Evolutionary conservation across 208 protist species (phyloP).

Genomic region (Trichomonas vaginalis): DNA sequence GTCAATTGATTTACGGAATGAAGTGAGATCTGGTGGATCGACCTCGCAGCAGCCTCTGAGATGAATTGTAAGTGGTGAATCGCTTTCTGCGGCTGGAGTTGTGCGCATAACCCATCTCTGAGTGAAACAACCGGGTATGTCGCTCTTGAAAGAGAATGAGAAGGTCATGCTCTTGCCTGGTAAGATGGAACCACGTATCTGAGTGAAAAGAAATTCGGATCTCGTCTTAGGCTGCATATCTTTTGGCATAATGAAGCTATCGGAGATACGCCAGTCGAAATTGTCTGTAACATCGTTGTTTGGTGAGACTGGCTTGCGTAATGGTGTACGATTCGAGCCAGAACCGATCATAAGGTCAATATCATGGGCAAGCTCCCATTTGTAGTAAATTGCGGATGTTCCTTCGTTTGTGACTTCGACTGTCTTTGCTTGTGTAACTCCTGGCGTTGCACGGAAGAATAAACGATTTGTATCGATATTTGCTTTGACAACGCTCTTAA

Average conservation of each 20-base stretch:
- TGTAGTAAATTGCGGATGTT: background rate
- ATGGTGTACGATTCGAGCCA: background rate
- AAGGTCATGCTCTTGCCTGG: background rate
- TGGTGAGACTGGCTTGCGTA: background rate
- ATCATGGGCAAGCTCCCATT: background rate
- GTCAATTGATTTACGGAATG: background rate
- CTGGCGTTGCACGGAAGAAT: background rate
- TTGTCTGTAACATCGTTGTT: background rate
- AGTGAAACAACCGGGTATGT: background rate
- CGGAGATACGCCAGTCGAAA: background rate
- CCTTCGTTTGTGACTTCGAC: background rate
- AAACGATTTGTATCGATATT: background rate
- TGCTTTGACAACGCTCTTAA: background rate
- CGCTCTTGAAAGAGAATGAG: background rate
- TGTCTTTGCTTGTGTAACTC: background rate
- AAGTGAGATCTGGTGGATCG: background rate
- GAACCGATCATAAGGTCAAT: background rate
- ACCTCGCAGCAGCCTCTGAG: background rate
- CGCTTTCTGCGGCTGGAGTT: background rate
- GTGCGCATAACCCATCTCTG: constrained; percentile 2
- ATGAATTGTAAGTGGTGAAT: background rate
- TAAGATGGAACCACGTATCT: background rate
- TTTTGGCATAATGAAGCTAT: background rate
- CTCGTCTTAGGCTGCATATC: background rate
- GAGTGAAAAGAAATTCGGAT: background rate